These are phyloP conservation scores for Talaromyces wortmannii DNA, from an alignment of 495 filamentous ascomycete species.

Conservation along the genomic window DNA sequence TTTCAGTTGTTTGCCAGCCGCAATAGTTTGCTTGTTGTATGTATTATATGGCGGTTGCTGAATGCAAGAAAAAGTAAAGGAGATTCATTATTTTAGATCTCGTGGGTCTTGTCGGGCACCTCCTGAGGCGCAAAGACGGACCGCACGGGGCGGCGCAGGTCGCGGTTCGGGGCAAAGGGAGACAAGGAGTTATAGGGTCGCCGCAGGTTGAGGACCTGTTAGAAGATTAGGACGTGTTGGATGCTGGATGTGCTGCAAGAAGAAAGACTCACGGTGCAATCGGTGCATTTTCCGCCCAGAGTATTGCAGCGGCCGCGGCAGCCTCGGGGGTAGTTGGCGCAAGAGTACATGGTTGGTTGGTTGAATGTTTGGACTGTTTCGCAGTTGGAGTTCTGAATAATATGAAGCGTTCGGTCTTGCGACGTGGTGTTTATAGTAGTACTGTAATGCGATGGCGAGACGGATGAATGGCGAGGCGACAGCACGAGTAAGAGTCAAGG, in stretches of 20 bases:
- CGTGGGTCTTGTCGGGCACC: constrained; percentile 2
- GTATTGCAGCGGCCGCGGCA: constrained; percentile 42
- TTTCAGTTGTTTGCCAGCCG: not conserved
- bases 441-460: not conserved
- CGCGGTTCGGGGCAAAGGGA: constrained; percentile 36
- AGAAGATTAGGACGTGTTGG: constrained; percentile 8
- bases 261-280: constrained; percentile 36
- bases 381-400: not conserved
- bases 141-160: constrained; percentile 31
- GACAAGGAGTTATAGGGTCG: constrained; percentile 31
- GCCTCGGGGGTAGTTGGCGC: constrained; percentile 43
- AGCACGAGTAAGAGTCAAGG: constrained; percentile 4
- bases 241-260: not conserved
- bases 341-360: constrained; percentile 39
- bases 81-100: not conserved
- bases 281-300: constrained; percentile 35
- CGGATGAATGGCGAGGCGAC: not conserved
- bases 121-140: not conserved
- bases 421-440: no score
- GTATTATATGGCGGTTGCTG: not conserved
- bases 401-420: no score
- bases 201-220: constrained; percentile 33
- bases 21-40: no score
- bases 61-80: not conserved
- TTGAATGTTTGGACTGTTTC: no score